These are phyloP conservation scores for Verticillium nonalfalfae DNA, from an alignment of 2,329 filamentous ascomycete species.

Conservation along the genomic window DNA sequence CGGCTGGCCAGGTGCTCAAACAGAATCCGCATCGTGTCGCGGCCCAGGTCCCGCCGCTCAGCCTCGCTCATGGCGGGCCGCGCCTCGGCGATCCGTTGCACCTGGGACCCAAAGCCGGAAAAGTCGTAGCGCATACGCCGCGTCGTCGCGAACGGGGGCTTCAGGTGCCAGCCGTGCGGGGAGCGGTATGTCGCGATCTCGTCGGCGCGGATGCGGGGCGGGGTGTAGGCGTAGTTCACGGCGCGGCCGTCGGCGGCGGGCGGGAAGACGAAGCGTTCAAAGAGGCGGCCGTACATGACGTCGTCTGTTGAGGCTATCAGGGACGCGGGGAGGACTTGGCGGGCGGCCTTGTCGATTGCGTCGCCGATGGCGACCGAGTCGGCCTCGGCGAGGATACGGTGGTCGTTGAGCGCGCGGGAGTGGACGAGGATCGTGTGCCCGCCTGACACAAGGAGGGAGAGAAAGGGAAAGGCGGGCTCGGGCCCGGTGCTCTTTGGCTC, in stretches of 20 bases:
- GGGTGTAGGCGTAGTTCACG: slow-evolving; percentile 42
- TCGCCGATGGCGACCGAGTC: slow-evolving; percentile 85
- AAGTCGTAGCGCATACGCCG: slow-evolving; percentile 66
- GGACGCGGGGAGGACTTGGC: slow-evolving; percentile 62
- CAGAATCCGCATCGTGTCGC: slow-evolving; percentile 67
- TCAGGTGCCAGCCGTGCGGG: slow-evolving; percentile 55
- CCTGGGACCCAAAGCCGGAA: slow-evolving; percentile 60
- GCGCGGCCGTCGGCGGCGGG: slow-evolving; percentile 16
- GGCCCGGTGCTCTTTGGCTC: not conserved
- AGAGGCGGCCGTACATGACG: slow-evolving; percentile 73
- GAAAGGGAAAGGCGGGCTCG: slow-evolving; percentile 68
- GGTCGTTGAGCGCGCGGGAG: slow-evolving; percentile 60
- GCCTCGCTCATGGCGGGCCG: slow-evolving; percentile 30
- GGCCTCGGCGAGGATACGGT: slow-evolving; percentile 67
- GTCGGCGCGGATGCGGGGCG: slow-evolving; percentile 50
- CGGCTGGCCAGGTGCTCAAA: slow-evolving; percentile 85
- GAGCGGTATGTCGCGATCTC: slow-evolving; percentile 42
- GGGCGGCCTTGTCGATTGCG: slow-evolving; percentile 79
- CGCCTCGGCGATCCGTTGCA: slow-evolving; percentile 47
- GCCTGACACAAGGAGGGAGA: slow-evolving; percentile 84
- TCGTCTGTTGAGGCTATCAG: slow-evolving; percentile 47
- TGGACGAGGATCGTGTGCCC: slow-evolving; percentile 85
- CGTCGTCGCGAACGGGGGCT: slow-evolving; percentile 56
- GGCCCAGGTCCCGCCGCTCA: slow-evolving; percentile 65
- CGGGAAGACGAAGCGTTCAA: slow-evolving; percentile 77